Evolutionary conservation across 495 filamentous ascomycete genomes (phyloP).

Genomic region (Pseudoneurospora amorphoporcata): DNA sequence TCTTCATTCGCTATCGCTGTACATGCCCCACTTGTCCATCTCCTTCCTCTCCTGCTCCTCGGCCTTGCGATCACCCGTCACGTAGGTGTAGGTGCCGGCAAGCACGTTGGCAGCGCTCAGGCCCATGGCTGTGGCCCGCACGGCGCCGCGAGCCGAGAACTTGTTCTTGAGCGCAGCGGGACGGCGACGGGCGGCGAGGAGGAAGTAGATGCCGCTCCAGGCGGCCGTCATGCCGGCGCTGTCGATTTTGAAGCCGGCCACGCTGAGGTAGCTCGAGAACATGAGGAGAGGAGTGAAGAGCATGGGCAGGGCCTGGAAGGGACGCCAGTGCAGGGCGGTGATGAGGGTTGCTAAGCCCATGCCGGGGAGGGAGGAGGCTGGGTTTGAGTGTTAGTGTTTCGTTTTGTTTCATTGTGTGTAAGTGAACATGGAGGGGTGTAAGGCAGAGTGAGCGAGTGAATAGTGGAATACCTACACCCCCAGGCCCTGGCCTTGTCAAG

Average conservation of each 20-base stretch:
- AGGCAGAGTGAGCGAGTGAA: background rate
- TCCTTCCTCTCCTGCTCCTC: conserved; percentile 32
- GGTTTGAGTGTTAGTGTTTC: background rate
- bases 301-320: conserved; percentile 65
- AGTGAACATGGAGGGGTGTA: background rate
- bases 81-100: conserved; percentile 62
- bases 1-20: conserved; percentile 3
- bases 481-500: conserved; percentile 1
- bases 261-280: conserved; percentile 75
- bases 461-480: background rate
- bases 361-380: conserved; percentile 72
- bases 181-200: conserved; percentile 60
- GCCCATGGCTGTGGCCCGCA: conserved; percentile 62
- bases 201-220: conserved; percentile 75
- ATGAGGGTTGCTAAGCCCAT: conserved; percentile 71
- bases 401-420: background rate
- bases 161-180: conserved; percentile 45
- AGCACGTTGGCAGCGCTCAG: conserved; percentile 60
- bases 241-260: conserved; percentile 69
- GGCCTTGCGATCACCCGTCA: conserved; percentile 45
- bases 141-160: conserved; percentile 56
- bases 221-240: conserved; percentile 75
- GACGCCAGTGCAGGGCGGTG: conserved; percentile 63
- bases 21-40: conserved; percentile 37
- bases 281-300: conserved; percentile 77